phyloP scores from a whole-genome alignment of 768 basidiomycete species.

The Aureoboletus auriporus region DNA sequence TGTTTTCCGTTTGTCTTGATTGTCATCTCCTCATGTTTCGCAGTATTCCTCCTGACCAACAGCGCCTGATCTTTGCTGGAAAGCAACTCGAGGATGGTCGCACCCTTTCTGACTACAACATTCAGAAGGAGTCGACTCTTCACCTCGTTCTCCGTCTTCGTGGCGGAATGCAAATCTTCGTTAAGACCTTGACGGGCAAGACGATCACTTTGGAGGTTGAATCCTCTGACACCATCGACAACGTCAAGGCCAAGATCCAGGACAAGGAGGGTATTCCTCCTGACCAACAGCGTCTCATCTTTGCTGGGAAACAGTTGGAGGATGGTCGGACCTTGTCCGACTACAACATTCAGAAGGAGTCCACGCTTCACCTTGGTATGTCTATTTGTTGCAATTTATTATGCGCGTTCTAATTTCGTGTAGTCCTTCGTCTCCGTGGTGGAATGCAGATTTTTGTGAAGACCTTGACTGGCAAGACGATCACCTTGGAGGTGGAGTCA shows the following conservation, averaged over 20 bases:
- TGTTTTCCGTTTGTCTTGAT: rapidly evolving
- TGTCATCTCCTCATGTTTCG: neutral
- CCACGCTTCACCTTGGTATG: constrained; percentile 52
- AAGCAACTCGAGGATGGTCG: constrained; percentile 95
- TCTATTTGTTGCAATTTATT: rapidly evolving
- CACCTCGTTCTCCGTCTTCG: constrained; percentile 87
- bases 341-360: constrained; percentile 91
- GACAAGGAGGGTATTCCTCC: constrained; percentile 90
- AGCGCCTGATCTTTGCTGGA: constrained; percentile 94
- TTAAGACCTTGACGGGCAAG: constrained; percentile 83
- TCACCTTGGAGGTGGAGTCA: constrained; percentile 90
- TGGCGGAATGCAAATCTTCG: constrained; percentile 86
- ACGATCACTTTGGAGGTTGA: constrained; percentile 91
- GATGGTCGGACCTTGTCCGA: constrained; percentile 89
- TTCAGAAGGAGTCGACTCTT: constrained; percentile 94
- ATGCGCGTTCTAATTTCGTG: neutral
- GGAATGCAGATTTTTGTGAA: constrained; percentile 93
- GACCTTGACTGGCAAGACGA: constrained; percentile 87
- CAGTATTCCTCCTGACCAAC: constrained; percentile 84
- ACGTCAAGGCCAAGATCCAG: constrained; percentile 89
- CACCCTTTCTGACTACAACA: constrained; percentile 85
- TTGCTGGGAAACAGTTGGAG: constrained; percentile 90
- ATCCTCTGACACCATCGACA: constrained; percentile 84
- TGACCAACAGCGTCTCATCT: constrained; percentile 88
- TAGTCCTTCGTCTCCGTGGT: constrained; percentile 79